These are phyloP conservation scores for Crucibulum laeve DNA, from an alignment of 768 basidiomycete genomes.

Conservation along the genomic window DNA sequence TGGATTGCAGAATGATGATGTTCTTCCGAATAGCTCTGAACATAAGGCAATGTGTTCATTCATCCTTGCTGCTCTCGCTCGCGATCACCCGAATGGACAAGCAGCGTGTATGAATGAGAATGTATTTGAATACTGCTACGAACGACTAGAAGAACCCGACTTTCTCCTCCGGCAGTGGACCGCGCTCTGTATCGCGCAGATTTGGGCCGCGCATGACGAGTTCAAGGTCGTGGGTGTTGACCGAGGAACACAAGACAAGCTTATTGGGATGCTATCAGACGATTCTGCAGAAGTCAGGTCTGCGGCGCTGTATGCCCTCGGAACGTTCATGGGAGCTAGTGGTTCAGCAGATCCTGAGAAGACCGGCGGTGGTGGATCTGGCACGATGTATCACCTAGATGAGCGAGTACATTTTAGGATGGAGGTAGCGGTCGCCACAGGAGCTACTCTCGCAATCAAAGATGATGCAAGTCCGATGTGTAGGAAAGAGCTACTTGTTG, in stretches of 20 bases:
- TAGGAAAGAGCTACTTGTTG: slow-evolving; percentile 85
- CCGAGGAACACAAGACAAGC: slow-evolving; percentile 73
- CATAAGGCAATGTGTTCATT: slow-evolving; percentile 99
- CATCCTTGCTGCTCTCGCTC: slow-evolving; percentile 83
- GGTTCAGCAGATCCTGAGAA: slow-evolving; percentile 65
- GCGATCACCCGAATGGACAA: slow-evolving; percentile 89
- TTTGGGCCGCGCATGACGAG: slow-evolving; percentile 93
- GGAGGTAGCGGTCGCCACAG: slow-evolving; percentile 90
- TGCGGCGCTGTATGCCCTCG: slow-evolving; percentile 87
- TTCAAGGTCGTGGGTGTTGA: slow-evolving; percentile 83
- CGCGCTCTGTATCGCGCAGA: slow-evolving; percentile 86
- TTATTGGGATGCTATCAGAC: slow-evolving; percentile 76
- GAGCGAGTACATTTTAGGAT: slow-evolving; percentile 80
- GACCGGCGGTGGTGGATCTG: slow-evolving; percentile 81
- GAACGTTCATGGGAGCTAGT: slow-evolving; percentile 89
- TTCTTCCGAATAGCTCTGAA: slow-evolving; percentile 90
- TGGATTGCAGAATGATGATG: slow-evolving; percentile 58
- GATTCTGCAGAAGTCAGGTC: slow-evolving; percentile 91
- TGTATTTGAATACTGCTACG: slow-evolving; percentile 86
- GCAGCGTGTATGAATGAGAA: slow-evolving; percentile 74
- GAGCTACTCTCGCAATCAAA: slow-evolving; percentile 81
- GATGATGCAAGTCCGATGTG: slow-evolving; percentile 97
- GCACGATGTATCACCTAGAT: slow-evolving; percentile 71
- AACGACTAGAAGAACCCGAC: slow-evolving; percentile 82
- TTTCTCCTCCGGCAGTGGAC: slow-evolving; percentile 94